Evolutionary conservation across 768 basidiomycete species (phyloP), one percentile per base, ranked within the genome.

Genomic region (Russula emetica): DNA sequence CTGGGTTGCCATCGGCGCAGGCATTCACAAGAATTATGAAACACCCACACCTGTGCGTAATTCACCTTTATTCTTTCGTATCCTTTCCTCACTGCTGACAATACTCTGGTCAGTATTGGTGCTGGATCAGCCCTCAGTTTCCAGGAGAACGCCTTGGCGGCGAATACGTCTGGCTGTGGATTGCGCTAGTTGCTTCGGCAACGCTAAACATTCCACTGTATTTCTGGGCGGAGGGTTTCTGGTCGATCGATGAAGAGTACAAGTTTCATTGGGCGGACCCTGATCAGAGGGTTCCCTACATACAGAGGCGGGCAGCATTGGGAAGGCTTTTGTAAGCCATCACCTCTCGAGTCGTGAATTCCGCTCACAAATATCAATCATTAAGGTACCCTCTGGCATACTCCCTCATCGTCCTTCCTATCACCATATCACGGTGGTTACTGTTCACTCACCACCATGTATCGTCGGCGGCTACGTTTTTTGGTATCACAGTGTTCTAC

Each of bases 111-210:
- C 36, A 64, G 56, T 76, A 75, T 61, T 78, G 79, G 79, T 81
- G 80, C 66, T 80, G 79, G 79, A 76, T 81, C 58, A 71, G 74
- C 44, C 50, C 70, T 7, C 52, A 70, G 11, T 76, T 72, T 66
- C 30, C 69, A 2, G 64, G 65, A 3, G 72, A 76, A 63, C 72
- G 75, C 18, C 71, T 79, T 14, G 73, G 66, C 50, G 78, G 76
- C 1, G 78, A 79, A 68, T 81, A 81, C 60, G 30, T 78, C 22
- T 80, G 79, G 79, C 71, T 80, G 51, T 80, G 80, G 80, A 54
- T 36, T 3, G 34, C 34, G 11, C 10, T 36, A 36, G 1, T 36
- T 36, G 34, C 34, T 36, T 36, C 34, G 10, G 3, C 34, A 36
- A 13, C 5, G 1, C 34, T 34, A 36, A 78, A 73, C 67, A 20